These are phyloP conservation scores for Alternaria sp. DNA, from an alignment of 2,329 filamentous ascomycete species.

Conservation along the genomic window DNA sequence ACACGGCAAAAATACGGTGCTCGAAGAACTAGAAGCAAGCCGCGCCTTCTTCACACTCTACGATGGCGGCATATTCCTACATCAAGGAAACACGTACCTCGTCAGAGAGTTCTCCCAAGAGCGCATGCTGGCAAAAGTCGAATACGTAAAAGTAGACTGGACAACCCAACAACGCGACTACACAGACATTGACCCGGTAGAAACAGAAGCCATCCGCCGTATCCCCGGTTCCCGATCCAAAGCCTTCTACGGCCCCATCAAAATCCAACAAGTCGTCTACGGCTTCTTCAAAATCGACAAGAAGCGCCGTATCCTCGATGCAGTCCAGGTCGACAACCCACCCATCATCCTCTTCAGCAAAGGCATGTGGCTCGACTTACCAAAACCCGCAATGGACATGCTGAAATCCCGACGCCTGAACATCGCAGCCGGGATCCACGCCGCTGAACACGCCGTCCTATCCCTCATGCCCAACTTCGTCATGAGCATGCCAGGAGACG, in stretches of 20 bases:
- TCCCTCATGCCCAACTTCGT: slow-evolving; percentile 90
- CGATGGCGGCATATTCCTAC: slow-evolving; percentile 94
- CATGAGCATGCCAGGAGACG: slow-evolving; percentile 86
- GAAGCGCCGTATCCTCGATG: slow-evolving; percentile 84
- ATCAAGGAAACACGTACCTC: slow-evolving; percentile 92
- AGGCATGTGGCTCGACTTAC: slow-evolving; percentile 96
- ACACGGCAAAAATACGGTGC: slow-evolving; percentile 79
- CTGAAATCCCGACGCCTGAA: slow-evolving; percentile 76
- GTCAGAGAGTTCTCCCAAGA: slow-evolving; percentile 88
- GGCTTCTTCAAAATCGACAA: slow-evolving; percentile 98
- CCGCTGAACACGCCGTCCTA: slow-evolving; percentile 90
- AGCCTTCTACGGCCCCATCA: slow-evolving; percentile 86
- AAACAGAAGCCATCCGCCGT: slow-evolving; percentile 84
- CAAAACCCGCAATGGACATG: slow-evolving; percentile 78
- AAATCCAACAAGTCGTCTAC: slow-evolving; percentile 87
- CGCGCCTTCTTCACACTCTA: slow-evolving; percentile 97
- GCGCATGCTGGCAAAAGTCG: slow-evolving; percentile 82
- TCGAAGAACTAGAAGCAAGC: slow-evolving; percentile 95
- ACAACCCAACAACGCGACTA: slow-evolving; percentile 91
- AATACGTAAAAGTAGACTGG: slow-evolving; percentile 92
- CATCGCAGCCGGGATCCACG: slow-evolving; percentile 88
- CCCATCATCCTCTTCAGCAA: slow-evolving; percentile 85
- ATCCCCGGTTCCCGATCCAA: slow-evolving; percentile 70
- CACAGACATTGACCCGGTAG: slow-evolving; percentile 91
- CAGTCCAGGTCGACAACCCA: slow-evolving; percentile 90